Base-by-base conservation (phyloP, 495 filamentous ascomycete genomes). In the Hypoxylon trugodes region DNA sequence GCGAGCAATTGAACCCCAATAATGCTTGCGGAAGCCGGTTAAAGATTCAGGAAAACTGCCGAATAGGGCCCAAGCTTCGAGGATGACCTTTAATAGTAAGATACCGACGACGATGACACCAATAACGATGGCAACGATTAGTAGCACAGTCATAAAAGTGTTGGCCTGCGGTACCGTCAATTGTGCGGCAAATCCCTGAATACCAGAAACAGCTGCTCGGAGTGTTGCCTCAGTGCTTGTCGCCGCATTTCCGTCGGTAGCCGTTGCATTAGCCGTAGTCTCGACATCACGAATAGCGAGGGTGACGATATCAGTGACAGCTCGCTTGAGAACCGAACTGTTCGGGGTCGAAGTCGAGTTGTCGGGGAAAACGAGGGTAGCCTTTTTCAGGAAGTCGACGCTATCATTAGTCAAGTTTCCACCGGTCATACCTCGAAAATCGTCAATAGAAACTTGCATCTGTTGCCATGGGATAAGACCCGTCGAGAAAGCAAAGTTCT, bases 121-220 rank as follows among this genome's bases (percentile, higher is more conserved):
- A 49, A 98, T 82, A 22, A 96, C 83, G 61, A 96, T 93, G 58
- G 90, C 90, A 54, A 95, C 96, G 46, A 98, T 83, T 45, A 97
- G 76, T 1, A 98, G 79, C 4, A 97, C 86, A 0, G 95, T 97
- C 94, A 98, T 96, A 76, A 98, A 98, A 6, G 91, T 93, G 74
- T 98, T 95, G 7, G 90, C 86, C 49, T 90, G 84, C 6, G 95
- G 95, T 51, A 98, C 90, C 52, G 82, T 82, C 18, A 97, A 81
- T 70, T 93, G 81, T 63, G 96, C 85, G 18, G 85, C 86, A 67
- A 90, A 91, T 1, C 81, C 87, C 71, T 91, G 82, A 49, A 97
- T 87, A 42, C 91, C 91, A 9, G 79, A 75, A 13, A 93, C 85
- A 24, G 76, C 75, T 2, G 74, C 65, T 16, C 73, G 74, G 25